phyloP scores from a whole-genome alignment of 345 rosid species.

The Salix arbutifolia region DNA sequence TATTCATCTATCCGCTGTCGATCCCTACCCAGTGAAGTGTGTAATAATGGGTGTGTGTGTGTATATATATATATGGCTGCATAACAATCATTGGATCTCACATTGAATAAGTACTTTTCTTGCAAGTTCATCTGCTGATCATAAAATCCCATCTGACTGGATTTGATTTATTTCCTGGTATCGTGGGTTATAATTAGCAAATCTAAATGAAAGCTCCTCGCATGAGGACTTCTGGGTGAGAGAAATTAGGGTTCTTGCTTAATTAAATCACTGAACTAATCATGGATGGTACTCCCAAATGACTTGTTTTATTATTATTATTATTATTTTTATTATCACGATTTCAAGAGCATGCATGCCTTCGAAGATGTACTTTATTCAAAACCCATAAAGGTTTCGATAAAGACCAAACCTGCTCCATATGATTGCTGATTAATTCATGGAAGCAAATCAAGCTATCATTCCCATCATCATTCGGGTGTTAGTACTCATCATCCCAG shows the following conservation, averaged over 20 bases:
- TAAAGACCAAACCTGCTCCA: conserved; percentile 21
- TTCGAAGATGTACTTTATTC: conserved; percentile 21
- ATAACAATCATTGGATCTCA: conserved; percentile 30
- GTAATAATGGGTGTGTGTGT: conserved; percentile 18
- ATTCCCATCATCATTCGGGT: conserved; percentile 23
- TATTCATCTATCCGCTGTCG: neutral
- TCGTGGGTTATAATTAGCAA: neutral
- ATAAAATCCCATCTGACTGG: neutral
- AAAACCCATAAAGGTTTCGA: conserved; percentile 20
- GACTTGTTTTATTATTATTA: conserved; percentile 10
- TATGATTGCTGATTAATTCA: conserved; percentile 30
- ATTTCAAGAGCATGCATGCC: conserved; percentile 18
- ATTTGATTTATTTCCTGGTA: neutral
- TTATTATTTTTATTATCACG: neutral
- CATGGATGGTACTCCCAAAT: conserved; percentile 16
- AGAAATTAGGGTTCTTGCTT: neutral
- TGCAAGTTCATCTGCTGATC: neutral
- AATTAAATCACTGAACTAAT: conserved; percentile 9
- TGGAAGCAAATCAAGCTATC: conserved; percentile 21
- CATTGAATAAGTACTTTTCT: conserved; percentile 7
- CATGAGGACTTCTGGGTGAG: conserved; percentile 5
- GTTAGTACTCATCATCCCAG: conserved; percentile 33
- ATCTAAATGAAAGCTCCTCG: conserved; percentile 14
- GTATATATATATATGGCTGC: conserved; percentile 7
- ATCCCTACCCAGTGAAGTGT: neutral